Conservation (phyloP, 768 basidiomycete species). For the Boletus fagicola region DNA sequence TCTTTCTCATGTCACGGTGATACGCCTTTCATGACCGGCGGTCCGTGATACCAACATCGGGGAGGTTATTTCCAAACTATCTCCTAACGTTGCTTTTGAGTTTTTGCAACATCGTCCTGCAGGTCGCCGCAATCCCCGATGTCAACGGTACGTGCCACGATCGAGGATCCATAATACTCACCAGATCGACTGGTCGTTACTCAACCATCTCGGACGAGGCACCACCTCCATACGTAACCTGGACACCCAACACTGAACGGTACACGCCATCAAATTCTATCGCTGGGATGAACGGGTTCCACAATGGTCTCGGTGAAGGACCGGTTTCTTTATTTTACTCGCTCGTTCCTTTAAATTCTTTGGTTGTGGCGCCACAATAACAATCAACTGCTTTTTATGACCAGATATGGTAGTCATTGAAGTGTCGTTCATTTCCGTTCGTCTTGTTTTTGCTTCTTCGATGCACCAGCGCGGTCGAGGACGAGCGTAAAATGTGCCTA, state of each 20-base stretch:
- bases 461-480: background rate
- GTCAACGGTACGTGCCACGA: background rate
- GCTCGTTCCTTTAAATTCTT: background rate
- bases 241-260: background rate
- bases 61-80: background rate
- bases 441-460: background rate
- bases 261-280: background rate
- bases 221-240: background rate
- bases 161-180: background rate
- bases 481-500: constrained; percentile 7
- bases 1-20: too few species aligned
- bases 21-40: background rate
- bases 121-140: background rate
- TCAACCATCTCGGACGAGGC: background rate
- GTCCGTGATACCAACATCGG: background rate
- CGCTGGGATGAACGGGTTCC: background rate
- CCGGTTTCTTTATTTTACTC: background rate
- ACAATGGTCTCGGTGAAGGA: too few species aligned
- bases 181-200: background rate
- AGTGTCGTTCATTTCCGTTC: background rate
- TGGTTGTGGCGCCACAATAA: background rate
- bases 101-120: background rate
- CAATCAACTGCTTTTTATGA: background rate
- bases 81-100: background rate
- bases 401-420: too few species aligned